These are phyloP conservation scores for Pseudozyma thailandica DNA, from an alignment of 1,284 basidiomycete genomes.

Conservation along the genomic window DNA sequence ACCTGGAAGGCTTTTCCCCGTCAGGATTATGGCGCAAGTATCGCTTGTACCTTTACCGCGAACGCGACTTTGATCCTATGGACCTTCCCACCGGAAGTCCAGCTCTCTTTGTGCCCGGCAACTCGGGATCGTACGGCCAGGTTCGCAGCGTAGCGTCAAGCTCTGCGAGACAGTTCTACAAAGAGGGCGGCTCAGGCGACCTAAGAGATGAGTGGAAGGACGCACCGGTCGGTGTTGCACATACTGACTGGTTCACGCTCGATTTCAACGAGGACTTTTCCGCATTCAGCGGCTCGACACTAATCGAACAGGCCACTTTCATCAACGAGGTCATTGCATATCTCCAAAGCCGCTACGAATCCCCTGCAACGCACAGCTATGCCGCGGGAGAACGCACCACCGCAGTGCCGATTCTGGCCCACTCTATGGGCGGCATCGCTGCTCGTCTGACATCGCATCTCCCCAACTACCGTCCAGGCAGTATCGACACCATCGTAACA, in stretches of 20 bases:
- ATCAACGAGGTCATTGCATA: conserved; percentile 79
- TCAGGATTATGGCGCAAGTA: conserved; percentile 80
- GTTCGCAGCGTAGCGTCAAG: conserved; percentile 94
- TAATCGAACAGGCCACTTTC: conserved; percentile 84
- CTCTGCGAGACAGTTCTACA: conserved; percentile 81
- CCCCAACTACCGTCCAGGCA: conserved; percentile 68
- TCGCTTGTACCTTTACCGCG: conserved; percentile 88
- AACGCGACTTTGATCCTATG: conserved; percentile 68
- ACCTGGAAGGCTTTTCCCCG: conserved; percentile 73
- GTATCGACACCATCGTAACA: conserved; percentile 84
- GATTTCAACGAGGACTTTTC: conserved; percentile 98
- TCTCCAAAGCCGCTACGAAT: conserved; percentile 80
- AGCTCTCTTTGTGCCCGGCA: conserved; percentile 95
- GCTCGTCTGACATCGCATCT: conserved; percentile 77
- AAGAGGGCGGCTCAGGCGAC: conserved; percentile 70
- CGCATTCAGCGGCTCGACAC: conserved; percentile 89
- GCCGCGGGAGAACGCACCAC: conserved; percentile 45
- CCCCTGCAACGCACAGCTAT: conserved; percentile 59
- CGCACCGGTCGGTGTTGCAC: conserved; percentile 28
- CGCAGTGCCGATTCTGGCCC: conserved; percentile 81
- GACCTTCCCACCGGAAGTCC: conserved; percentile 70
- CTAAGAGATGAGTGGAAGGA: conserved; percentile 50
- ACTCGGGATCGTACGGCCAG: conserved; percentile 94
- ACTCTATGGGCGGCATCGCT: conserved; percentile 99
- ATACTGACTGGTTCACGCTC: conserved; percentile 71